Base-by-base conservation (phyloP, 257 asterid species). In the Solanum clarkiae region DNA sequence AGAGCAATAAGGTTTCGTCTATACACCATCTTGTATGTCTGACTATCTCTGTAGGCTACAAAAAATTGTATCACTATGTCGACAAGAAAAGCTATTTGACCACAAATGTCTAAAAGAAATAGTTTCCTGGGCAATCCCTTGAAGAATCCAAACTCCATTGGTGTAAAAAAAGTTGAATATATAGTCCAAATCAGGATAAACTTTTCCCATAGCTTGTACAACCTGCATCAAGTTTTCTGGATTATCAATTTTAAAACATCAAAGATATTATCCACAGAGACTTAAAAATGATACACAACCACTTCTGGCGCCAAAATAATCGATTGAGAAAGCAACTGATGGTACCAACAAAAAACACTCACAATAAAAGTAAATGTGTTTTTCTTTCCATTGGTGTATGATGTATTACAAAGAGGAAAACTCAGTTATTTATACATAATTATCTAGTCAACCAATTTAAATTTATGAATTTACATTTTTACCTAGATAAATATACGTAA, bases 131-230 rank as follows among this genome's bases (percentile, higher is more conserved):
- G 92, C 82, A 90, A 77, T 84, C 92, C 92, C 69, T 87, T 85
- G 81, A 88, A 90, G 90, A 90, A 90, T 17, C 86, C 92, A 18
- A 90, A 90, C 88, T 90, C 92, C 42, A 90, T 47, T 29, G 92
- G 92, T 40, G 91, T 88, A 84, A 90, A 90, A 68, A 87, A 84
- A 53, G 90, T 74, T 22, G 92, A 90, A 85, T 88, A 90, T 22
- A 90, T 69, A 11, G 92, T 91, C 92, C 92, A 90, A 29, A 87
- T 32, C 17, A 90, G 89, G 81, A 90, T 88, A 86, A 90, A 90
- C 77, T 88, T 84, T 54, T 85, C 90, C 92, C 92, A 90, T 62
- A 88, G 74, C 49, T 87, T 86, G 69, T 90, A 88, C 89, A 89
- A 90, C 87, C 91, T 90, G 91, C 88, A 87, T 74, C 57, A 10